These are phyloP conservation scores for Crucibulum cyathiforme DNA, from an alignment of 1,284 basidiomycete genomes.

Conservation along the genomic window DNA sequence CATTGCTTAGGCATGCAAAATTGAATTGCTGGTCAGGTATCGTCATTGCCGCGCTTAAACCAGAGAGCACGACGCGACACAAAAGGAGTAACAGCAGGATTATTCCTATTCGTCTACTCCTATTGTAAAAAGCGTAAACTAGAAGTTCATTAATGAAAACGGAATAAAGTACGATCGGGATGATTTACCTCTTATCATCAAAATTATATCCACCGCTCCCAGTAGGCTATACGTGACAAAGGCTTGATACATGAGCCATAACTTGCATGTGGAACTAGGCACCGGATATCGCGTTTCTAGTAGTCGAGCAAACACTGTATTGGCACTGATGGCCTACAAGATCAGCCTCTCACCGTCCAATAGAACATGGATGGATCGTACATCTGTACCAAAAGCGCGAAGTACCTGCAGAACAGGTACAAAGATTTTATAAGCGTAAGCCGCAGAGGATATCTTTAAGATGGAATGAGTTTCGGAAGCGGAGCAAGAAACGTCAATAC, in stretches of 20 bases:
- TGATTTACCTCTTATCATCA: constrained; percentile 14
- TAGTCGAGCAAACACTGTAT: constrained; percentile 7
- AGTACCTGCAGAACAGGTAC: constrained; percentile 11
- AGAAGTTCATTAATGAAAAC: neutral
- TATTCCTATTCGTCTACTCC: constrained; percentile 8
- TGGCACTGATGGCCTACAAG: constrained; percentile 6
- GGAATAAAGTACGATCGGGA: neutral
- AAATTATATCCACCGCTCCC: constrained; percentile 11
- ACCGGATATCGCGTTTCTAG: constrained; percentile 13
- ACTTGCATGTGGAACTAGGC: constrained; percentile 6
- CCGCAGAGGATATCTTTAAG: constrained; percentile 7
- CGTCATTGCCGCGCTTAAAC: constrained; percentile 9
- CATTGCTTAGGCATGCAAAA: constrained; percentile 9
- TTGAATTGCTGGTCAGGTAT: constrained; percentile 14
- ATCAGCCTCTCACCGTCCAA: neutral
- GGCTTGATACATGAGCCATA: constrained; percentile 16
- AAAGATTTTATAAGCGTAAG: constrained; percentile 14
- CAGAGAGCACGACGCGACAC: constrained; percentile 10
- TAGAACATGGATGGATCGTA: neutral
- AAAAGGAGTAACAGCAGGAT: constrained; percentile 8
- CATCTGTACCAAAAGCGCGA: constrained; percentile 15
- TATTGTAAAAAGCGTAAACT: constrained; percentile 19
- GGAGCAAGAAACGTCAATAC: constrained; percentile 1
- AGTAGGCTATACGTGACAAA: constrained; percentile 10
- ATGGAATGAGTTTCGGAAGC: neutral